These are phyloP conservation scores for Apiotrichum akiyoshidainum DNA, from an alignment of 1,284 basidiomycete genomes.

Conservation along the genomic window DNA sequence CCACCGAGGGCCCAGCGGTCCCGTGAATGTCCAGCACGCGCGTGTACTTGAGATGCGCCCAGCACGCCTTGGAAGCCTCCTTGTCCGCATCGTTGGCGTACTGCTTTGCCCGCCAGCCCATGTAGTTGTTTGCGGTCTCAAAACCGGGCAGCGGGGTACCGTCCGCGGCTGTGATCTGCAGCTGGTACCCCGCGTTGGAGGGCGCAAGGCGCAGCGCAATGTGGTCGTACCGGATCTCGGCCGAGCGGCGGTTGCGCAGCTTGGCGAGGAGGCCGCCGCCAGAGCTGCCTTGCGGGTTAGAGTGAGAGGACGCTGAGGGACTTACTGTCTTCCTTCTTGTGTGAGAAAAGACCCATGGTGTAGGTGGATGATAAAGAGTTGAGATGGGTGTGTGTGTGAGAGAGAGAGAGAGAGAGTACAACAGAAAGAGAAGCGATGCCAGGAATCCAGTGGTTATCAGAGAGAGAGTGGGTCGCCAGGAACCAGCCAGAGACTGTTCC, in stretches of 20 bases:
- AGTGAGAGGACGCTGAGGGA: neutral
- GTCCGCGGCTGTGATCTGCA: neutral
- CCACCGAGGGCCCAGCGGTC: neutral
- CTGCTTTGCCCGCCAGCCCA: neutral
- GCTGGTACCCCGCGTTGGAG: neutral
- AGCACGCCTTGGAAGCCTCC: neutral
- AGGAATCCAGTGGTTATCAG: too few relatives aligned
- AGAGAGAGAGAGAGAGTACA: neutral
- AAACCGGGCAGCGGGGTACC: neutral
- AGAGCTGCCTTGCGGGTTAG: neutral
- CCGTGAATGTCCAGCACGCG: conserved; percentile 5
- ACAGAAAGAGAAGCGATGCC: neutral
- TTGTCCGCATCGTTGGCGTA: neutral
- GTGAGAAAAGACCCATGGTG: neutral
- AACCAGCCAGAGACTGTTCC: too few relatives aligned
- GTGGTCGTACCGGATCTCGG: neutral
- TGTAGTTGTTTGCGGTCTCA: neutral
- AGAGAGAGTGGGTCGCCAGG: too few relatives aligned
- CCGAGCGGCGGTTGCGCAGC: neutral
- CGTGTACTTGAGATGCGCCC: conserved; percentile 2
- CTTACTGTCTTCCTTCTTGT: neutral
- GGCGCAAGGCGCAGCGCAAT: neutral
- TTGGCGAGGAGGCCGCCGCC: neutral
- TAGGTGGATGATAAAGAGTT: too few relatives aligned
- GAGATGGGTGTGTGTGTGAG: neutral